These are phyloP conservation scores for Solanum neorickii DNA, from an alignment of 257 asterid genomes.

Conservation along the genomic window DNA sequence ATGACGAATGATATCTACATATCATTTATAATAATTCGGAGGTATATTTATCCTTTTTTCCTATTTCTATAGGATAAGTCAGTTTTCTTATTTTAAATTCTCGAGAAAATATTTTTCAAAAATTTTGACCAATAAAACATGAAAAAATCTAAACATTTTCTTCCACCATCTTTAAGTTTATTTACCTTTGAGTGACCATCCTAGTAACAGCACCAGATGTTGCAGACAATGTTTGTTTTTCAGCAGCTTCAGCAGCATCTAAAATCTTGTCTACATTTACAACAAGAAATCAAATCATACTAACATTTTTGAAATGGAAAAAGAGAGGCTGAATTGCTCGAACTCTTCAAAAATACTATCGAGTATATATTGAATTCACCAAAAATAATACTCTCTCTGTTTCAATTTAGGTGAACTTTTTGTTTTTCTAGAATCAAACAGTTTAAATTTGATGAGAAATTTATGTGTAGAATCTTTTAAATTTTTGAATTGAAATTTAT, in stretches of 20 bases:
- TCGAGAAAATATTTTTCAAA: background rate
- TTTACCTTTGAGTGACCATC: constrained; percentile 20
- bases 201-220: constrained; percentile 72
- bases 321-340: background rate
- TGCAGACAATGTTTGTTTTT: constrained; percentile 54
- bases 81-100: background rate
- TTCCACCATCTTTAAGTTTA: background rate
- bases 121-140: background rate
- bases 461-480: no score
- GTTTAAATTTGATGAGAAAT: no score
- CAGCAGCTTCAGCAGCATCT: constrained; percentile 92
- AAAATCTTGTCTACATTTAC: constrained; percentile 45
- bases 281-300: background rate
- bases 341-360: background rate
- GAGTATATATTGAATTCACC: background rate
- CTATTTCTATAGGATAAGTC: background rate
- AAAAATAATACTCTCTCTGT: no score
- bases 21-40: no score
- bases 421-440: background rate
- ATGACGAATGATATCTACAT: no score
- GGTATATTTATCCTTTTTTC: no score
- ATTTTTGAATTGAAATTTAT: no score
- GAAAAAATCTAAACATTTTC: background rate
- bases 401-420: background rate
- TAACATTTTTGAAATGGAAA: background rate